Evolutionary conservation across 306 rosid species (phyloP), one percentile per base, ranked within the genome.

Genomic region (Styphnolobium japonicum): DNA sequence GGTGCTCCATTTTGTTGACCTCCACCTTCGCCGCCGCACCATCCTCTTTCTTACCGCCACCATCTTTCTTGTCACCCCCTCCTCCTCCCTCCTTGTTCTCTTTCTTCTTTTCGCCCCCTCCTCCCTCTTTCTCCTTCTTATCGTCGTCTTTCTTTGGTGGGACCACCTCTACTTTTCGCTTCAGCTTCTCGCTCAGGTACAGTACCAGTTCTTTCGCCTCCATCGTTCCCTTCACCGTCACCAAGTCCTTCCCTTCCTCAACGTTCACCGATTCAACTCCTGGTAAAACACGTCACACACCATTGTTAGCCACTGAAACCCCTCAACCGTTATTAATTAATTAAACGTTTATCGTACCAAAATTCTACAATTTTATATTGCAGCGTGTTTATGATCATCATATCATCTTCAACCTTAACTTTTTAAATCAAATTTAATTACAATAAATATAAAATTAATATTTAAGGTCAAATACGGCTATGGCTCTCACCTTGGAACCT

Each of bases 141-240:
- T 65, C 66, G 53, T 76, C 27, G 15, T 89, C 93, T 57, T 92
- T 94, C 56, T 89, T 86, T 0, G 95, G 86, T 0, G 89, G 78
- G 27, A 92, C 88, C 39, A 94, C 87, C 2, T 91, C 98, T 2
- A 94, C 97, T 52, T 51, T 80, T 31, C 95, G 72, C 75, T 82
- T 87, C 39, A 92, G 82, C 77, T 87, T 94, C 36, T 66, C 86
- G 0, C 10, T 69, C 67, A 94, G 85, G 36, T 86, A 89, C 1
- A 93, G 84, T 2, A 82, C 78, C 23, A 92, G 83, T 1, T 63
- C 88, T 67, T 89, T 90, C 27, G 36, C 83, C 23, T 89, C 92
- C 98, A 94, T 91, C 2, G 84, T 71, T 69, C 98, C 98, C 70
- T 80, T 90, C 63, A 88, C 90, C 9, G 89, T 87, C 7, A 92